Evolutionary conservation across 768 basidiomycete species (phyloP), one percentile per base, ranked within the genome.

Genomic region (Chiua virens): DNA sequence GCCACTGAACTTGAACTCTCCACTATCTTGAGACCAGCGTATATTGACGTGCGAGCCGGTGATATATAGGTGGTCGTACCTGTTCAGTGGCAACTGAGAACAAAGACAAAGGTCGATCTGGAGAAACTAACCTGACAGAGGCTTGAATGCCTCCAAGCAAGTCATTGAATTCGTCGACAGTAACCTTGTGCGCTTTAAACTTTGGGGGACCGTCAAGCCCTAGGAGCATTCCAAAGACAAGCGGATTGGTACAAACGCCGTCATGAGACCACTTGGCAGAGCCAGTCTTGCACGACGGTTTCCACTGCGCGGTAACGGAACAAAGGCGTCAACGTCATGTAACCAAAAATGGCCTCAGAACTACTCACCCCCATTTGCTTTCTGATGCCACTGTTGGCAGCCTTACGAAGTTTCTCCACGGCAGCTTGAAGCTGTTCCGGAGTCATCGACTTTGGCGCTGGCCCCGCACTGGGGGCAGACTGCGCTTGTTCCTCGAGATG

Each of bases 1-100:
- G 20, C 79, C 79, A 53, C 76, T 82, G 59, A 80, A 75, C 61
- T 81, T 81, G 71, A 83, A 81, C 45, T 79, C 77, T n/a, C 79
- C 78, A 15, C 73, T 68, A 8, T 74, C 74, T 0, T 34, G 34
- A 17, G 71, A 69, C 65, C 76, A 80, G 45, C 71, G 74, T 34
- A 81, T 54, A 35, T 73, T 80, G 45, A 79, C 70, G 34, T 77
- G 70, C 17, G 53, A 61, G 25, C 74, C 72, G 3, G 68, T 74
- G 48, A 80, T 65, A 15, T 59, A 66, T 22, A 81, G 63, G 13
- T 56, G 23, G 41, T 59, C 57, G 50, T 80, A 79, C 34, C 77
- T 81, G 47, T 32, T 17, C 17, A 17, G 15, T 10, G 43, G 35
- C 13, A 23, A 37, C 27, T 54, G 23, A 34, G 30, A 37, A 39